A percentile compares a stretch with the other conserved stretches of the same genome.
These are phyloP conservation scores for Westerdykella aurantiaca DNA, from an alignment of 2,329 filamentous ascomycete genomes.

Conservation along the genomic window DNA sequence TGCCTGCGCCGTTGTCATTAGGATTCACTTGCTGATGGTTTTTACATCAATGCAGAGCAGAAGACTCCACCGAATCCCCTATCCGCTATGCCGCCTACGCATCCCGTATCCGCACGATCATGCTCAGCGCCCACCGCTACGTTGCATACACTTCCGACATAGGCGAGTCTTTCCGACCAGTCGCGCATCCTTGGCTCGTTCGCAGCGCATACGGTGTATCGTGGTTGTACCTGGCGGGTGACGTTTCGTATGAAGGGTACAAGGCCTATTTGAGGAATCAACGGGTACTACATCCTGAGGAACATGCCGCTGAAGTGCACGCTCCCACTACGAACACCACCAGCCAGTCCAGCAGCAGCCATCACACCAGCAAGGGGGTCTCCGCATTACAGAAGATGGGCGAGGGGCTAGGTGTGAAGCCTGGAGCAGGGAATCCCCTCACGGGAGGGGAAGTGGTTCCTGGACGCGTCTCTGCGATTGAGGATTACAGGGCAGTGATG, in stretches of 20 bases:
- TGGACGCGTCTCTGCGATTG: conserved; percentile 61
- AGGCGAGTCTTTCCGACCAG: conserved; percentile 88
- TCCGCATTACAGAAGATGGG: conserved; percentile 18
- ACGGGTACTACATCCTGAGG: conserved; percentile 61
- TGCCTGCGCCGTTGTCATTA: not conserved
- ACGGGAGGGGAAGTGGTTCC: conserved; percentile 25
- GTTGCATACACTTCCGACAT: conserved; percentile 97
- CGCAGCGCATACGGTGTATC: conserved; percentile 81
- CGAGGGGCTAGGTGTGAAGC: conserved; percentile 19
- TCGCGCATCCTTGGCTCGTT: conserved; percentile 80
- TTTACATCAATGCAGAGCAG: conserved; percentile 46
- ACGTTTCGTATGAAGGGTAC: conserved; percentile 90
- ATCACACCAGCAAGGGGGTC: conserved; percentile 8
- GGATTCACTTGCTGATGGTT: not conserved
- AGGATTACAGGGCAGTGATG: conserved; percentile 90
- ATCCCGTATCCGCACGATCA: conserved; percentile 74
- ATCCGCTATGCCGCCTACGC: conserved; percentile 93
- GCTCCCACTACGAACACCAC: conserved; percentile 37
- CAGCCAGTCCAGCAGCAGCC: conserved; percentile 13
- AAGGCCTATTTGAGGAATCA: conserved; percentile 90
- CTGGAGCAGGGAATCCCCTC: conserved; percentile 14
- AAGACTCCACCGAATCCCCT: conserved; percentile 76
- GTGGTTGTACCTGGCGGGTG: conserved; percentile 87
- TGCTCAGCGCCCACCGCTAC: conserved; percentile 87
- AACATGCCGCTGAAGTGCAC: conserved; percentile 24